A percentile compares a stretch with the other conserved stretches of the same genome.
phyloP scores from a whole-genome alignment of 805 yeast species.

The Pichia thaimueangensis region DNA sequence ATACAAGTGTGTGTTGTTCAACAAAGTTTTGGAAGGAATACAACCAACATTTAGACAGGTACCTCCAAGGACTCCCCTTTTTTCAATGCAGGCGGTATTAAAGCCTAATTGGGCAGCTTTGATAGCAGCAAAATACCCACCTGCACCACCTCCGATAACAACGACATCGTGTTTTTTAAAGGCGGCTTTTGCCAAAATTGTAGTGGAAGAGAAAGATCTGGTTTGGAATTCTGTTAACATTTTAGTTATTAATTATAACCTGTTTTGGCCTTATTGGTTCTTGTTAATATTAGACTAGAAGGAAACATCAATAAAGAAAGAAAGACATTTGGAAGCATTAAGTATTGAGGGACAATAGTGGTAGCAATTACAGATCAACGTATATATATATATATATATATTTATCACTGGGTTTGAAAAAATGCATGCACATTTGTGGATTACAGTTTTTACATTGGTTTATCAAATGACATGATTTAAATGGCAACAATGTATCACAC shows the following conservation, averaged over 20 bases:
- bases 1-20: slow-evolving; percentile 90
- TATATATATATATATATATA: no score
- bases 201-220: slow-evolving; percentile 14
- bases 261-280: no score
- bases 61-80: slow-evolving; percentile 95
- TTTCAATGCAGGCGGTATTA: slow-evolving; percentile 94
- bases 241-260: no score
- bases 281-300: not conserved
- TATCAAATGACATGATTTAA: no score
- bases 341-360: no score
- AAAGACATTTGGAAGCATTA: no score
- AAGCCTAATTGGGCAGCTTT: slow-evolving; percentile 95
- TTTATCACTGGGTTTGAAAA: no score
- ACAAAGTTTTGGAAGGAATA: slow-evolving; percentile 93
- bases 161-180: slow-evolving; percentile 82
- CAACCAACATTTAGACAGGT: slow-evolving; percentile 98
- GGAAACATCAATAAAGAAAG: not conserved
- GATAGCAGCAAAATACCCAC: slow-evolving; percentile 98
- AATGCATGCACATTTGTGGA: no score
- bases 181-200: slow-evolving; percentile 26
- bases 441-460: no score
- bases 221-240: slow-evolving; percentile 23
- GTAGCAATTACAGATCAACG: no score
- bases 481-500: no score
- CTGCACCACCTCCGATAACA: slow-evolving; percentile 98